phyloP scores from a whole-genome alignment of 257 asterid genomes.

The Capsicum pubescens region DNA sequence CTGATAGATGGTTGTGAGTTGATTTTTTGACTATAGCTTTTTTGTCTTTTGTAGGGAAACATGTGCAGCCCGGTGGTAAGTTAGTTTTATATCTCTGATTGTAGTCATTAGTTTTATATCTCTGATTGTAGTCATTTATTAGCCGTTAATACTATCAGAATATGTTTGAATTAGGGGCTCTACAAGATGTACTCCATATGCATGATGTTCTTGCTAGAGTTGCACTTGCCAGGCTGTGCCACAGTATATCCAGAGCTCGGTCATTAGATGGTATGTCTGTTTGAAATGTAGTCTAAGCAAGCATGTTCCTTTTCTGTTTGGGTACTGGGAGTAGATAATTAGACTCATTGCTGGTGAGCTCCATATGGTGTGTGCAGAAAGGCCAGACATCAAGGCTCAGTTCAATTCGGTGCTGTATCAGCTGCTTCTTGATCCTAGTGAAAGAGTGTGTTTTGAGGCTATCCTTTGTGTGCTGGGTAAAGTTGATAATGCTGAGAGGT shows the following conservation, averaged over 20 bases:
- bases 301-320: neutral
- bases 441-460: constrained; percentile 98
- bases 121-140: constrained; percentile 30
- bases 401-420: constrained; percentile 90
- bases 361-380: constrained; percentile 57
- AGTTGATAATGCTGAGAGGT: constrained; percentile 91
- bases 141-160: constrained; percentile 34
- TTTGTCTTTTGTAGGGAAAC: constrained; percentile 74
- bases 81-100: constrained; percentile 32
- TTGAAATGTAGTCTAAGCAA: constrained; percentile 22
- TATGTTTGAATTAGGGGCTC: constrained; percentile 78
- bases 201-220: constrained; percentile 99
- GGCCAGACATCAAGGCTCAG: constrained; percentile 85
- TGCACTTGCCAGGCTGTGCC: constrained; percentile 95
- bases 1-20: neutral
- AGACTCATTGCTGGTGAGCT: neutral
- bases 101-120: constrained; percentile 30
- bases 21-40: neutral
- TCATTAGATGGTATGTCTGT: constrained; percentile 80
- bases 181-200: constrained; percentile 96
- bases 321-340: constrained; percentile 10
- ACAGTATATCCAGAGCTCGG: constrained; percentile 87
- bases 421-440: constrained; percentile 97
- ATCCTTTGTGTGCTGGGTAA: constrained; percentile 93
- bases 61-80: constrained; percentile 92